phyloP scores from a whole-genome alignment of 768 basidiomycete genomes.

The Boletus rufocinnamomeus region DNA sequence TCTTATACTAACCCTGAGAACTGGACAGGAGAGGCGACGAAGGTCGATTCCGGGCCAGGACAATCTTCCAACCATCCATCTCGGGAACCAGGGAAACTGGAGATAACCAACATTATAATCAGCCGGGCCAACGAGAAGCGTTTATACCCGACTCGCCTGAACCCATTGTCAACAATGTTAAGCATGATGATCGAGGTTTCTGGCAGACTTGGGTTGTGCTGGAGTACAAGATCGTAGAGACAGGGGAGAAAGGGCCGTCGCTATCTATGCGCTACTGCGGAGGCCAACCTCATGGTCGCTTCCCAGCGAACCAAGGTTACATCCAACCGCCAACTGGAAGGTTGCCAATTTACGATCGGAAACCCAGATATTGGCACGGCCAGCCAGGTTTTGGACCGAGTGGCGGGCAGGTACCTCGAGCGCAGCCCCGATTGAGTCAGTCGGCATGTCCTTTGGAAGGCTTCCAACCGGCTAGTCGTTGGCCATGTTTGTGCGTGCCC shows the following conservation, averaged over 20 bases:
- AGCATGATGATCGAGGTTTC: background rate
- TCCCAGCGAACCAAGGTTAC: background rate
- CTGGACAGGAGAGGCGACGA: background rate
- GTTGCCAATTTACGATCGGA: background rate
- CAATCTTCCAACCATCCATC: background rate
- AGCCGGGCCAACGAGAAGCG: background rate
- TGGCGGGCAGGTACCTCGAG: background rate
- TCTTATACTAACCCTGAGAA: background rate
- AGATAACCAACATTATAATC: background rate
- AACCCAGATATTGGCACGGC: background rate
- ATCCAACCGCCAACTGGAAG: background rate
- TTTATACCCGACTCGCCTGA: background rate
- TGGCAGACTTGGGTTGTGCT: background rate
- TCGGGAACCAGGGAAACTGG: background rate
- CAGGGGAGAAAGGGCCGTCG: no score
- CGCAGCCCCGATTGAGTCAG: background rate
- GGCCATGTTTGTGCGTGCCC: background rate
- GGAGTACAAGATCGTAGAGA: no score
- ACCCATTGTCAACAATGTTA: no score
- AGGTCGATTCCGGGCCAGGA: no score
- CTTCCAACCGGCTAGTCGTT: background rate
- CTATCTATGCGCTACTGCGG: background rate
- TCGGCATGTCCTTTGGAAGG: slow-evolving; percentile 4
- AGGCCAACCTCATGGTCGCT: background rate
- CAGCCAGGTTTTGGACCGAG: background rate